Percentiles rank a stretch among this genome's conserved stretches.
These are phyloP conservation scores for Fusarium temperatum DNA, from an alignment of 2,329 filamentous ascomycete genomes.

Conservation along the genomic window DNA sequence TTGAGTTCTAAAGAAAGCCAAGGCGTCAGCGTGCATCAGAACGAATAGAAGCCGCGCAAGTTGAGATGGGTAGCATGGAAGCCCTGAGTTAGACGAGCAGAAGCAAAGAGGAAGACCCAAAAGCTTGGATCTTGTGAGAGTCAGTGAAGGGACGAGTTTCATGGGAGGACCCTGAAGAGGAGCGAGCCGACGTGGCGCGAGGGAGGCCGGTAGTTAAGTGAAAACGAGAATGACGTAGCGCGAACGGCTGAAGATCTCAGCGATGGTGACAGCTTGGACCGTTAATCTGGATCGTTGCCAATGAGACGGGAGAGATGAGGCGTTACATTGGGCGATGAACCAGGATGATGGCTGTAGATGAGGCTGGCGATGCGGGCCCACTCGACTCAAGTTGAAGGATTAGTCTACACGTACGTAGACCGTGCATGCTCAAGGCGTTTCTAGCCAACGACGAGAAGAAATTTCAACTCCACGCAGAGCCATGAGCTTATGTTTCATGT, in stretches of 20 bases:
- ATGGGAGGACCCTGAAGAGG: slow-evolving; percentile 39
- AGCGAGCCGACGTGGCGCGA: slow-evolving; percentile 35
- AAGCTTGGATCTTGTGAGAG: slow-evolving; percentile 32
- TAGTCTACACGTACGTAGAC: slow-evolving; percentile 15
- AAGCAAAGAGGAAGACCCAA: slow-evolving; percentile 19
- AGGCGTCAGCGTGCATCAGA: slow-evolving; percentile 7
- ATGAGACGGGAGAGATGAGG: slow-evolving; percentile 29
- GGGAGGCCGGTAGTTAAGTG: slow-evolving; percentile 23
- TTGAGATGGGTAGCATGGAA: slow-evolving; percentile 15
- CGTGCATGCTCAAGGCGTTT: slow-evolving; percentile 4
- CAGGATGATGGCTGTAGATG: slow-evolving; percentile 42
- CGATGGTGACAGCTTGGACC: slow-evolving; percentile 27
- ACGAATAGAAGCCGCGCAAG: slow-evolving; percentile 1
- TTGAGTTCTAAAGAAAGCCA: slow-evolving; percentile 22
- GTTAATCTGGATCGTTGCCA: slow-evolving; percentile 31
- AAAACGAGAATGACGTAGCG: slow-evolving; percentile 35
- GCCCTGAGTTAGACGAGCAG: slow-evolving; percentile 9
- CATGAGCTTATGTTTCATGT: slow-evolving; percentile 27
- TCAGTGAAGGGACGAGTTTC: slow-evolving; percentile 25
- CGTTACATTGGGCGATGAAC: slow-evolving; percentile 10
- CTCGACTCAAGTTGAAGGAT: slow-evolving; percentile 13
- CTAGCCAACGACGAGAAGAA: neutral
- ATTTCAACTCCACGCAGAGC: slow-evolving; percentile 6
- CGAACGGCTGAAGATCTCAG: slow-evolving; percentile 23
- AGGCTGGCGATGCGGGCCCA: slow-evolving; percentile 37